Evolutionary conservation across 129 eudicot genomes (phyloP).

Genomic region (Saussurea involucrata): DNA sequence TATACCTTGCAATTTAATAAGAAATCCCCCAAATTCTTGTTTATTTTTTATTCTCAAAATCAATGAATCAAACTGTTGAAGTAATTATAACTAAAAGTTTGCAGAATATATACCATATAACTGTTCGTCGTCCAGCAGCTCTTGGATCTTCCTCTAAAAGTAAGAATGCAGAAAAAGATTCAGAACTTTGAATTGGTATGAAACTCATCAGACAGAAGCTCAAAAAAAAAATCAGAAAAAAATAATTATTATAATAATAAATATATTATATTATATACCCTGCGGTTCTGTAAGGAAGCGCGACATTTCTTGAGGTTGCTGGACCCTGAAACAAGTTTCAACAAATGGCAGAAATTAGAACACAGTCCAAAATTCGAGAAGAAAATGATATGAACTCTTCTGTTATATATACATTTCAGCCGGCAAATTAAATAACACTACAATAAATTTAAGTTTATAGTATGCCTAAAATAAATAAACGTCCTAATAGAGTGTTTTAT

Average conservation of each 20-base stretch:
- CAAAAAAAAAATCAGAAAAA: neutral
- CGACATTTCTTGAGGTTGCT: neutral
- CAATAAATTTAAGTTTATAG: no score
- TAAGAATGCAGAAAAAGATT: no score
- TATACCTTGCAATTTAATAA: no score
- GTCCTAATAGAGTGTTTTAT: no score
- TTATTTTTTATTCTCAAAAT: no score
- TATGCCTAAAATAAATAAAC: no score
- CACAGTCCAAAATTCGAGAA: neutral
- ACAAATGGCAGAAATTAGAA: neutral
- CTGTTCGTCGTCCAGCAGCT: neutral
- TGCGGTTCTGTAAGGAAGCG: neutral
- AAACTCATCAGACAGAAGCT: neutral
- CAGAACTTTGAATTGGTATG: neutral
- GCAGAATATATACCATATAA: neutral
- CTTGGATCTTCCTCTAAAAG: no score
- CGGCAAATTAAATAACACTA: neutral
- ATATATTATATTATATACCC: neutral
- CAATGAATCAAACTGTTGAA: no score
- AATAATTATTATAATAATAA: no score
- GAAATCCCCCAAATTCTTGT: neutral
- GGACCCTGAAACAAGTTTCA: slow-evolving; percentile 28
- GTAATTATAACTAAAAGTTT: no score
- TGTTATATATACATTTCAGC: neutral
- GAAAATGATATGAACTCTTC: neutral